A percentile compares a stretch with the other conserved stretches of the same genome.
phyloP scores from a whole-genome alignment of 2,329 filamentous ascomycete genomes.

The Xylaria sp. region DNA sequence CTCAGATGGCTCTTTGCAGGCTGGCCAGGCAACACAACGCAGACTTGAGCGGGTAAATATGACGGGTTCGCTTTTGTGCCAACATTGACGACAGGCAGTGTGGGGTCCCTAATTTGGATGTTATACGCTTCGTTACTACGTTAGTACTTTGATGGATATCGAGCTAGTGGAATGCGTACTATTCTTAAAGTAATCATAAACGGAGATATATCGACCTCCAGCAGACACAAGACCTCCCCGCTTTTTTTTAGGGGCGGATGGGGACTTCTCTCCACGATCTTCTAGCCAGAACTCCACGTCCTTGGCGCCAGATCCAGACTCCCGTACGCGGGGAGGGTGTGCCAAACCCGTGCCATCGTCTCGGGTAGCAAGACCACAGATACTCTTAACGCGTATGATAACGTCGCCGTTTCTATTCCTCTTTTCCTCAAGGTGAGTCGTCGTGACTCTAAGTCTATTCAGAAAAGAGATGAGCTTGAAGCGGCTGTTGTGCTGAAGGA shows the following conservation, averaged over 20 bases:
- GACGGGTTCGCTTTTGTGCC: constrained; percentile 62
- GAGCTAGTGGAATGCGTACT: constrained; percentile 19
- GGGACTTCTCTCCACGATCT: background rate
- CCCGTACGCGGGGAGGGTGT: background rate
- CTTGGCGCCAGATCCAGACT: constrained; percentile 50
- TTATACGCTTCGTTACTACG: background rate
- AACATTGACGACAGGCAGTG: constrained; percentile 67
- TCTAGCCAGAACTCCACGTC: constrained; percentile 65
- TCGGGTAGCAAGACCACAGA: constrained; percentile 5
- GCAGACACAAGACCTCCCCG: constrained; percentile 35
- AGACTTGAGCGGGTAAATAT: constrained; percentile 69
- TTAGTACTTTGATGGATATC: background rate
- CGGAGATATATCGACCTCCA: constrained; percentile 22
- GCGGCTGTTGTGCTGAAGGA: background rate
- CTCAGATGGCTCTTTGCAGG: constrained; percentile 60
- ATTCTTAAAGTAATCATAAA: constrained; percentile 31
- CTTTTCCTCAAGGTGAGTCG: constrained; percentile 8
- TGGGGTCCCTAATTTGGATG: background rate
- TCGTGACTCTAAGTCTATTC: constrained; percentile 9
- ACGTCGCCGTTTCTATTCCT: constrained; percentile 10
- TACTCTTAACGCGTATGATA: constrained; percentile 14
- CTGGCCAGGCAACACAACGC: constrained; percentile 66
- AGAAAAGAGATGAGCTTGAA: constrained; percentile 6
- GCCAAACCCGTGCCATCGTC: background rate
- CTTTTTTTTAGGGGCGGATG: constrained; percentile 24